Base-by-base conservation (phyloP, 1,284 basidiomycete genomes). In the Puccinia horiana region DNA sequence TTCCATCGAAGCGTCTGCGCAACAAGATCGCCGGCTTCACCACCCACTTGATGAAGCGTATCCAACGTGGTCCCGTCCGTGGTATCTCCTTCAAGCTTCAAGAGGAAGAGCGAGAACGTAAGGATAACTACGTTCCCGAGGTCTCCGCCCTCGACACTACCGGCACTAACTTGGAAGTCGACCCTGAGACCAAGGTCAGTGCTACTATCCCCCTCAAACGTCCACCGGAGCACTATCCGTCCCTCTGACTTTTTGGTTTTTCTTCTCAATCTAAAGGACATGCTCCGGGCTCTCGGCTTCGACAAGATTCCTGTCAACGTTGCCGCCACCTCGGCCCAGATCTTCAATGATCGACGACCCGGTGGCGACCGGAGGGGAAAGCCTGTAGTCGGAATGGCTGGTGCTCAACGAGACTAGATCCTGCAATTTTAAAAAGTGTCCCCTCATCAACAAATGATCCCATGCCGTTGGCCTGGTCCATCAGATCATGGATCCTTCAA, bases 11-110 rank as follows among this genome's bases (percentile, higher is more conserved):
- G 90, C 94, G 96, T 86, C 92, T 99, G 85, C 93, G 97, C 88
- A 99, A 99, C 94, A 99, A 99, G 92, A 94, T 99, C 87, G 93
- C 96, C 44, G 96, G 96, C 82, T 99, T 98, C 92, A 99, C 97
- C 85, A 99, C 96, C 86, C 97, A 99, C 89, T 91, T 99, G 88
- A 99, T 99, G 97, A 98, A 96, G 91, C 95, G 97, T 87, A 99
- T 99, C 87, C 95, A 98, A 89, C 93, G 93, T 85, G 96, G 96
- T n/a, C 97, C 97, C 86, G 97, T 99, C 85, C 95, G 96, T 86
- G 97, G 97, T 87, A 99, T 99, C 89, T 98, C 96, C 85, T 99
- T 99, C 95, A 98, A 98, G 90, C 93, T 99, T 85, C 97, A 99
- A 89, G 97, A 99, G 88, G 97, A 99, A 90, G 97, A 99, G 90